Evolutionary conservation across 2,329 filamentous ascomycete genomes (phyloP).

Genomic region (Colletotrichum cuscutae): DNA sequence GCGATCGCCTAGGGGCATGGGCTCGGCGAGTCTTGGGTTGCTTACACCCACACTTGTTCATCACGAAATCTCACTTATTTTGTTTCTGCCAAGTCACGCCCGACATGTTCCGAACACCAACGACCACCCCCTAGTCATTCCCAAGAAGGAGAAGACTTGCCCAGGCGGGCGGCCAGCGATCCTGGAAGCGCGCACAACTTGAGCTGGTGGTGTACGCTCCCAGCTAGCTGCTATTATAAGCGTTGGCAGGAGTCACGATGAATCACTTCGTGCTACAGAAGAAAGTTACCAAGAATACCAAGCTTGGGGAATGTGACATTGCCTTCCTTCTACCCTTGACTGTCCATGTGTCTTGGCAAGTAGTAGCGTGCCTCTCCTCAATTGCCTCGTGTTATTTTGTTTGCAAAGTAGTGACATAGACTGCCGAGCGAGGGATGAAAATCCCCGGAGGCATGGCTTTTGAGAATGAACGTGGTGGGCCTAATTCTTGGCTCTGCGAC

Average conservation of each 20-base stretch:
- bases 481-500: constrained; percentile 23
- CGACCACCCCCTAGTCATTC: neutral
- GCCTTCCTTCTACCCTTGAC: neutral
- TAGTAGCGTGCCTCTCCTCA: neutral
- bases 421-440: constrained; percentile 17
- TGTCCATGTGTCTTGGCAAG: constrained; percentile 21
- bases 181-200: neutral
- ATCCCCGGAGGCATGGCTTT: constrained; percentile 1
- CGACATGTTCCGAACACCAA: constrained; percentile 32
- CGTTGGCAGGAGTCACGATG: neutral
- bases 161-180: neutral
- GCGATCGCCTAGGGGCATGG: constrained; percentile 3
- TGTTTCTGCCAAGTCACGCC: constrained; percentile 19
- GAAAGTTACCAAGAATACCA: constrained; percentile 12
- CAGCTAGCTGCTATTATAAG: constrained; percentile 3
- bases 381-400: neutral
- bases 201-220: neutral
- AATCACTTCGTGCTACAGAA: constrained; percentile 9
- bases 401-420: neutral
- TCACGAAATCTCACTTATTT: neutral
- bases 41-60: neutral
- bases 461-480: neutral
- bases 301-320: constrained; percentile 13
- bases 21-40: neutral
- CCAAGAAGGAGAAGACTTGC: neutral